Conservation (phyloP, 2,329 filamentous ascomycete genomes). For the Aspergillus puulaauensis region DNA sequence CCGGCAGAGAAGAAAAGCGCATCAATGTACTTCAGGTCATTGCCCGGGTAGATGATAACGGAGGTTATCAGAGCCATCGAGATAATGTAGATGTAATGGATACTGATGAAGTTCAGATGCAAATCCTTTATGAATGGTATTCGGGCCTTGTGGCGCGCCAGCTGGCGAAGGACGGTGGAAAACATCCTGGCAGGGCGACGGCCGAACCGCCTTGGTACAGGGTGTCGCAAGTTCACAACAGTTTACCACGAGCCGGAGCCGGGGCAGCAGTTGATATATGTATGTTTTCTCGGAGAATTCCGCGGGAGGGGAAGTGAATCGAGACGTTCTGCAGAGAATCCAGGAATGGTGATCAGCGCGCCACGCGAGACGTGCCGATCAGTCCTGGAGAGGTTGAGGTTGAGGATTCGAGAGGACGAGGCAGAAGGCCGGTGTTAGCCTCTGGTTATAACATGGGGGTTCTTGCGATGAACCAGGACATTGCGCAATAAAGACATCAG, state of each 20-base stretch:
- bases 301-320: background rate
- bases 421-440: slow-evolving; percentile 4
- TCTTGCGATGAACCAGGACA: background rate
- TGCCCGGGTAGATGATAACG: slow-evolving; percentile 69
- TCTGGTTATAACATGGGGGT: background rate
- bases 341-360: slow-evolving; percentile 11
- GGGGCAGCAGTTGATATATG: slow-evolving; percentile 5
- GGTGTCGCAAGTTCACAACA: background rate
- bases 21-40: slow-evolving; percentile 74
- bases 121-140: slow-evolving; percentile 39
- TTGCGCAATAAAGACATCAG: slow-evolving; percentile 4
- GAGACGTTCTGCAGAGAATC: slow-evolving; percentile 1
- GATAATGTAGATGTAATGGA: slow-evolving; percentile 73
- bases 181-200: slow-evolving; percentile 27
- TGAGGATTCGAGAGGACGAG: background rate
- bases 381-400: background rate
- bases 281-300: slow-evolving; percentile 4
- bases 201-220: slow-evolving; percentile 11
- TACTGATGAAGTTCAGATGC: slow-evolving; percentile 46
- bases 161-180: slow-evolving; percentile 23
- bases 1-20: slow-evolving; percentile 85
- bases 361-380: slow-evolving; percentile 10
- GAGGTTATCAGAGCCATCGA: slow-evolving; percentile 71
- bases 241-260: background rate
- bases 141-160: slow-evolving; percentile 28